phyloP scores from a whole-genome alignment of 1,284 basidiomycete species.

The Trametes polyzona region DNA sequence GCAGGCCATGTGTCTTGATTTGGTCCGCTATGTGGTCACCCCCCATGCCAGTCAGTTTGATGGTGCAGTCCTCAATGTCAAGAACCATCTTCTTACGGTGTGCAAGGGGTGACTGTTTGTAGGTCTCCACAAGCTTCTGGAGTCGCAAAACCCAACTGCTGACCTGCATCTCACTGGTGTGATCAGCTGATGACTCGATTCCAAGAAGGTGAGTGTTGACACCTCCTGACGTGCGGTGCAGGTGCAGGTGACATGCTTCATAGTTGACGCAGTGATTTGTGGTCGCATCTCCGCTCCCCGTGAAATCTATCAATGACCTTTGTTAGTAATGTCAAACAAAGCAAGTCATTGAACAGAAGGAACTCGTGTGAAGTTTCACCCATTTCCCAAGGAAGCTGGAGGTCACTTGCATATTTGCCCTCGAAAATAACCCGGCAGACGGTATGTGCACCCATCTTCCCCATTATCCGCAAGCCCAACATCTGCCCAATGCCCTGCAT shows the following conservation, averaged over 20 bases:
- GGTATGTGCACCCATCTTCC: neutral
- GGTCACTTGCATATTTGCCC: neutral
- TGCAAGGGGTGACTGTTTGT: too few relatives aligned
- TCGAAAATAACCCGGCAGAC: neutral
- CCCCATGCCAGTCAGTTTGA: too few relatives aligned
- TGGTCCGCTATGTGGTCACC: too few relatives aligned
- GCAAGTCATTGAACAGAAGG: too few relatives aligned
- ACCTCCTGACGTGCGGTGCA: neutral
- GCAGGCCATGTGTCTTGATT: too few relatives aligned
- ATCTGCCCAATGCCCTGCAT: too few relatives aligned
- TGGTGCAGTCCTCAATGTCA: too few relatives aligned
- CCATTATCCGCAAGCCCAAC: too few relatives aligned
- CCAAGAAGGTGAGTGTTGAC: neutral
- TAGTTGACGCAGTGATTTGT: neutral
- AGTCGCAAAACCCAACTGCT: too few relatives aligned
- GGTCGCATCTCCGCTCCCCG: neutral
- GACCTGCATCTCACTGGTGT: too few relatives aligned
- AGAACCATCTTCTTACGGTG: too few relatives aligned
- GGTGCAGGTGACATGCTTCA: neutral
- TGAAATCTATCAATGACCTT: neutral
- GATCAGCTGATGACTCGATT: neutral
- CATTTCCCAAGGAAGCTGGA: neutral
- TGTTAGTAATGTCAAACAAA: neutral
- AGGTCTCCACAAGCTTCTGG: too few relatives aligned
- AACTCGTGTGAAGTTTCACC: neutral